phyloP scores from a whole-genome alignment of 495 filamentous ascomycete species.

The Penicillium nucicola region DNA sequence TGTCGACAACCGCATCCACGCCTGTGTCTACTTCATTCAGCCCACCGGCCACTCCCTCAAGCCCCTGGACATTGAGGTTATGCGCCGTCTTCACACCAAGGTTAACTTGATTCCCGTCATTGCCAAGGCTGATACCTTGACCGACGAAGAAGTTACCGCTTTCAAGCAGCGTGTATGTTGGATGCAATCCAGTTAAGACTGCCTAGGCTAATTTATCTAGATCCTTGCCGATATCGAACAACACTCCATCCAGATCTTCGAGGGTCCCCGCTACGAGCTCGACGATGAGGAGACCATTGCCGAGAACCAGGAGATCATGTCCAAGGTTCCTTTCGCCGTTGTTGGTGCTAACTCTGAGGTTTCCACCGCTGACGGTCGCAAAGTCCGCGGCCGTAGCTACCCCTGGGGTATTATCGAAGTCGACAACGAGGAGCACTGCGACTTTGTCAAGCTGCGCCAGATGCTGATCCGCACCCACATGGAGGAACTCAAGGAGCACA shows the following conservation, averaged over 20 bases:
- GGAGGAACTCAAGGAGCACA: slow-evolving; percentile 99
- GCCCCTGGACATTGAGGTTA: slow-evolving; percentile 98
- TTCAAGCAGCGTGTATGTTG: slow-evolving; percentile 91
- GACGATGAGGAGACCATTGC: slow-evolving; percentile 99
- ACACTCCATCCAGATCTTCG: slow-evolving; percentile 97
- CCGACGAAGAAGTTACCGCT: slow-evolving; percentile 86
- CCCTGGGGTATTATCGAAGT: slow-evolving; percentile 99
- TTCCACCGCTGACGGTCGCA: slow-evolving; percentile 84
- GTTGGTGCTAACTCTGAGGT: slow-evolving; percentile 96
- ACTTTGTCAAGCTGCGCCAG: slow-evolving; percentile 98
- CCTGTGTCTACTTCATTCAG: slow-evolving; percentile 99
- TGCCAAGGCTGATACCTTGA: slow-evolving; percentile 96
- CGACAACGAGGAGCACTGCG: slow-evolving; percentile 99
- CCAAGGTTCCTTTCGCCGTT: slow-evolving; percentile 97
- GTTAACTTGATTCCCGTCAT: slow-evolving; percentile 99
- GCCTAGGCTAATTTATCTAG: slow-evolving; percentile 41
- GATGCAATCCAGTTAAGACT: background rate
- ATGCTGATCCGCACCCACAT: slow-evolving; percentile 99
- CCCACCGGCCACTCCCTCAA: slow-evolving; percentile 99
- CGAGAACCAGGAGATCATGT: slow-evolving; percentile 99
- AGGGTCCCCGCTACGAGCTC: slow-evolving; percentile 95
- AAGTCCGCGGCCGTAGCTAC: slow-evolving; percentile 93
- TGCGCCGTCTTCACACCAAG: slow-evolving; percentile 98
- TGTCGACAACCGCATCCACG: slow-evolving; percentile 96
- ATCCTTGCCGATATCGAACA: slow-evolving; percentile 96